Conservation (phyloP, 306 rosid genomes). For the Quercus berberidifolia region DNA sequence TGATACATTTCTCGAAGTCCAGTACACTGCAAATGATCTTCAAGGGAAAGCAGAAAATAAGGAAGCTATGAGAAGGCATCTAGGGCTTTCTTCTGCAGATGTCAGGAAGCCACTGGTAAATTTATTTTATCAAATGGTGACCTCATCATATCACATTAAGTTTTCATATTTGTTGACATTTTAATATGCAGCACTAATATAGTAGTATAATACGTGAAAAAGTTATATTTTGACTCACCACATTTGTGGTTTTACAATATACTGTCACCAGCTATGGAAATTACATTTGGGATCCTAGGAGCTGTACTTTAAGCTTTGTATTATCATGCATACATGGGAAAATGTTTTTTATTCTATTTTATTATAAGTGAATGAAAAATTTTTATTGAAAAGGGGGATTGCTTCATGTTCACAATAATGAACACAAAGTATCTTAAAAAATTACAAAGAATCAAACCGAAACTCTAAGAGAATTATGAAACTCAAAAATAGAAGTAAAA, state of each 20-base stretch:
- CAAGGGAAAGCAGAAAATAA: conserved; percentile 84
- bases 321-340: neutral
- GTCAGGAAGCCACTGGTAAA: conserved; percentile 81
- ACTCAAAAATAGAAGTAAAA: too few relatives aligned
- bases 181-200: neutral
- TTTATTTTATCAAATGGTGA: conserved; percentile 22
- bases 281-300: neutral
- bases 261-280: neutral
- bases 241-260: neutral
- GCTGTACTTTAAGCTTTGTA: neutral
- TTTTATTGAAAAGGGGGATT: too few relatives aligned
- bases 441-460: too few relatives aligned
- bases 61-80: conserved; percentile 67
- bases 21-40: conserved; percentile 77
- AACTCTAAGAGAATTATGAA: too few relatives aligned
- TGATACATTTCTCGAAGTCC: conserved; percentile 68
- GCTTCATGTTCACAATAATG: too few relatives aligned
- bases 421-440: too few relatives aligned
- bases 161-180: neutral
- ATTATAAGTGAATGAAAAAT: too few relatives aligned
- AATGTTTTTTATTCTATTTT: too few relatives aligned
- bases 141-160: neutral
- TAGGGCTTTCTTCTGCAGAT: conserved; percentile 69
- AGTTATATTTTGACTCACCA: neutral
- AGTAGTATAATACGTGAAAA: neutral